Evolutionary conservation across 805 yeast species (phyloP).

Genomic region (Starmerella powellii): DNA sequence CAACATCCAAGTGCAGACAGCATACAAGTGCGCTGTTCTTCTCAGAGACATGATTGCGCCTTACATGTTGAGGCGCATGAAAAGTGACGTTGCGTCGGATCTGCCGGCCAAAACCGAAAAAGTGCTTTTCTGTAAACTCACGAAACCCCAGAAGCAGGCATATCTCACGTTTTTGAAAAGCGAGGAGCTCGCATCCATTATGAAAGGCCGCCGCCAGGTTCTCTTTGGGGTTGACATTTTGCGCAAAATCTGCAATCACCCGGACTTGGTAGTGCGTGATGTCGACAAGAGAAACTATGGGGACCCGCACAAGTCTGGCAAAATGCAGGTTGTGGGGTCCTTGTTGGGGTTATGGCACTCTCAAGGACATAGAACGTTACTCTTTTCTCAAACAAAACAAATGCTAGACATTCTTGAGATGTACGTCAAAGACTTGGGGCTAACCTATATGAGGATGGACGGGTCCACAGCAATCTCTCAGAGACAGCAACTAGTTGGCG

Average conservation of each 20-base stretch:
- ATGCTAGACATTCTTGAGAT: slow-evolving; percentile 80
- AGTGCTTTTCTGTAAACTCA: slow-evolving; percentile 82
- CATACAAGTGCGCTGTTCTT: slow-evolving; percentile 89
- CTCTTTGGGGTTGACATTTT: slow-evolving; percentile 81
- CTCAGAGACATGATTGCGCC: slow-evolving; percentile 82
- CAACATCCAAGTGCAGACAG: slow-evolving; percentile 89
- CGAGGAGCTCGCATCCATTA: slow-evolving; percentile 58
- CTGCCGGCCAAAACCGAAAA: slow-evolving; percentile 86
- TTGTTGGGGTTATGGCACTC: slow-evolving; percentile 61
- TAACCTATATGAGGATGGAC: slow-evolving; percentile 74
- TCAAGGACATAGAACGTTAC: slow-evolving; percentile 64
- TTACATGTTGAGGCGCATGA: slow-evolving; percentile 71
- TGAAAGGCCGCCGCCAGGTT: slow-evolving; percentile 66
- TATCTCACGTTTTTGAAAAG: slow-evolving; percentile 67
- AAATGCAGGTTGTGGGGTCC: slow-evolving; percentile 76
- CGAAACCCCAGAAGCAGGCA: slow-evolving; percentile 58
- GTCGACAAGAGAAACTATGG: slow-evolving; percentile 31
- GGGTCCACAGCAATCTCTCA: slow-evolving; percentile 74
- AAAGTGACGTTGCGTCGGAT: slow-evolving; percentile 90
- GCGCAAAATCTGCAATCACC: slow-evolving; percentile 92
- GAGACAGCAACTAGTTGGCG: slow-evolving; percentile 70
- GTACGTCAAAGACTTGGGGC: slow-evolving; percentile 38
- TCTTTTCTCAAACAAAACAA: slow-evolving; percentile 89
- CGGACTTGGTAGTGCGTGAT: slow-evolving; percentile 57
- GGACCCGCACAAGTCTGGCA: slow-evolving; percentile 55